Conservation (phyloP, 2,329 filamentous ascomycete species). For the Fusarium zealandicum region DNA sequence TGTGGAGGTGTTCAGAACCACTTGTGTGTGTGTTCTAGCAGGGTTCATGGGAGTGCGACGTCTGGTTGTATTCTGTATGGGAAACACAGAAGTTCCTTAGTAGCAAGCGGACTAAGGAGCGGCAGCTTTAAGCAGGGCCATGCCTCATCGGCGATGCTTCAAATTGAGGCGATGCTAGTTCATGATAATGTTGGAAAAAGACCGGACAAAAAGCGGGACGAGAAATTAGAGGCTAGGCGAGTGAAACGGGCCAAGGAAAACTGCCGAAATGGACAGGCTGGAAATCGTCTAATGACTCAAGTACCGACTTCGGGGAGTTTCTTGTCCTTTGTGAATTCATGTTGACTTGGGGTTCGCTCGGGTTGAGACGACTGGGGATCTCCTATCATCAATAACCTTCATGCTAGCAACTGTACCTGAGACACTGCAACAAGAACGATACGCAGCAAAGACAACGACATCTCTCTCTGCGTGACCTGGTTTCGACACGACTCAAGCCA, state of each 20-base stretch:
- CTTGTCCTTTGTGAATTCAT: conserved; percentile 4
- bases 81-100: conserved; percentile 4
- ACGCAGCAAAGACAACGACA: background rate
- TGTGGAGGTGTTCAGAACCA: background rate
- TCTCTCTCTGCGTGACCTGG: conserved; percentile 2
- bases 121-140: background rate
- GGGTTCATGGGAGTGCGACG: conserved; percentile 6
- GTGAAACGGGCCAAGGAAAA: conserved; percentile 28
- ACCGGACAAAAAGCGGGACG: conserved; percentile 28
- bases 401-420: background rate
- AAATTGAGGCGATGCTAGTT: conserved; percentile 21
- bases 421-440: background rate
- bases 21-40: conserved; percentile 13
- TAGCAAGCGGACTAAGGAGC: conserved; percentile 15
- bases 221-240: conserved; percentile 23
- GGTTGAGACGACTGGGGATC: conserved; percentile 2
- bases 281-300: conserved; percentile 31
- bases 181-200: conserved; percentile 17
- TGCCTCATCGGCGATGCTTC: conserved; percentile 21
- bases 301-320: conserved; percentile 22
- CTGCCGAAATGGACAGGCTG: conserved; percentile 24
- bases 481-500: conserved; percentile 23
- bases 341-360: conserved; percentile 1
- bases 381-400: background rate
- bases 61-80: conserved; percentile 5